Evolutionary conservation across 257 asterid species (phyloP), one percentile per base, ranked within the genome.

Genomic region (Fraxinus quadrangulata): DNA sequence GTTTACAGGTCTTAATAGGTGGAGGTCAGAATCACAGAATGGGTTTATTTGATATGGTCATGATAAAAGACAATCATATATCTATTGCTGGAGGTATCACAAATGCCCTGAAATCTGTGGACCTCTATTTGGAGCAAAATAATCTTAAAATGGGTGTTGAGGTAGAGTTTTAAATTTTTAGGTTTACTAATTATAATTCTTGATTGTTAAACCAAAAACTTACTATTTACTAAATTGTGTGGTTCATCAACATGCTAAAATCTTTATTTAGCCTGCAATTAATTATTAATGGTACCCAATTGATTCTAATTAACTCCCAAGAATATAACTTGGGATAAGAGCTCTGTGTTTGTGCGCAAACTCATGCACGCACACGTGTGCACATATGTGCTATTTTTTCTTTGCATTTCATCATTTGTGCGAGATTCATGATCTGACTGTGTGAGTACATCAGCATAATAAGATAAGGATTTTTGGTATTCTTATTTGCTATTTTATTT

Each of bases 51-150:
- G 98, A 96, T 80, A 96, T 93, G 99, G 93, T 93, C 69, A 87
- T 96, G 97, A 92, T 93, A 87, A 93, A 96, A 90, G 99, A 96
- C 85, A 96, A 96, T 84, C 99, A 96, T 84, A 87, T 96, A 78
- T 96, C 99, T 36, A 83, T 86, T 73, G 97, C 97, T 56, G 99
- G 99, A 63, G 96, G 98, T 19, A 82, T 93, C 77, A 40, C 78
- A 66, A 91, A 83, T 80, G 97, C 99, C 76, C 85, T 96, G 83
- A 89, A 89, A 84, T 85, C 96, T 13, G 97, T 90, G 8, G 99
- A 96, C 78, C 84, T 82, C 63, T 93, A 96, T 83, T 79, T 96
- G 37, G 86, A 89, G 73, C 86, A 88, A 49, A 92, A 89, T 82
- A 85, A 88, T 85, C 88, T 93, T 81, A 92, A 92, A 76, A 90